A percentile compares a stretch with the other conserved stretches of the same genome.
Conservation (phyloP, 2,329 filamentous ascomycete species). For the Aspergillus pseudoviridinutans region DNA sequence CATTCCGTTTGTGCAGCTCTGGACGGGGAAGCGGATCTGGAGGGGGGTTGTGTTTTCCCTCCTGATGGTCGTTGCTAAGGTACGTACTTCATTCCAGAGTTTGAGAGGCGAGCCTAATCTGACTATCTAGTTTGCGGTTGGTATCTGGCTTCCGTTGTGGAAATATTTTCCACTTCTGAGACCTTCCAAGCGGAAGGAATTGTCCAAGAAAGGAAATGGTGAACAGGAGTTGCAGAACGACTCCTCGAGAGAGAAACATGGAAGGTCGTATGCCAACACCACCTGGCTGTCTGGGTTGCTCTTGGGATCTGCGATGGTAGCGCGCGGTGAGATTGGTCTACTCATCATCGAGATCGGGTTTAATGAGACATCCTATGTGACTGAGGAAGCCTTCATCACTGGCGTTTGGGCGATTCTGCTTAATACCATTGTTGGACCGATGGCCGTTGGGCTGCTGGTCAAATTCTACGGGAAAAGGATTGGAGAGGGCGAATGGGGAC, state of each 20-base stretch:
- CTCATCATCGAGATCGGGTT: conserved; percentile 31
- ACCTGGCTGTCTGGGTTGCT: conserved; percentile 22
- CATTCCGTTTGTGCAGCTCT: conserved; percentile 29
- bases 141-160: conserved; percentile 25
- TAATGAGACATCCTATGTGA: conserved; percentile 38
- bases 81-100: conserved; percentile 1
- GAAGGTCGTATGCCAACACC: neutral
- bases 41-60: conserved; percentile 27
- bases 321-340: conserved; percentile 31
- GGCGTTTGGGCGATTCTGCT: conserved; percentile 31
- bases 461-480: conserved; percentile 18
- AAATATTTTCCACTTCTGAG: conserved; percentile 1
- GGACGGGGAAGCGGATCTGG: conserved; percentile 32
- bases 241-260: neutral
- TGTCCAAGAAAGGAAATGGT: neutral
- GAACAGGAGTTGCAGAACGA: neutral
- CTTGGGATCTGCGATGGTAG: conserved; percentile 31
- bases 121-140: conserved; percentile 22
- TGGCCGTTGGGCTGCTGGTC: conserved; percentile 24
- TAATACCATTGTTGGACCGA: conserved; percentile 30
- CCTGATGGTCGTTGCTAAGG: conserved; percentile 29
- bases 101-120: neutral
- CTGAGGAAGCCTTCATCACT: conserved; percentile 28
- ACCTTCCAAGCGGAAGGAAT: neutral
- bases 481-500: conserved; percentile 24